A percentile compares a stretch with the other conserved stretches of the same genome.
Conservation (phyloP, 331 rosid genomes). For the Rosa hybrid region DNA sequence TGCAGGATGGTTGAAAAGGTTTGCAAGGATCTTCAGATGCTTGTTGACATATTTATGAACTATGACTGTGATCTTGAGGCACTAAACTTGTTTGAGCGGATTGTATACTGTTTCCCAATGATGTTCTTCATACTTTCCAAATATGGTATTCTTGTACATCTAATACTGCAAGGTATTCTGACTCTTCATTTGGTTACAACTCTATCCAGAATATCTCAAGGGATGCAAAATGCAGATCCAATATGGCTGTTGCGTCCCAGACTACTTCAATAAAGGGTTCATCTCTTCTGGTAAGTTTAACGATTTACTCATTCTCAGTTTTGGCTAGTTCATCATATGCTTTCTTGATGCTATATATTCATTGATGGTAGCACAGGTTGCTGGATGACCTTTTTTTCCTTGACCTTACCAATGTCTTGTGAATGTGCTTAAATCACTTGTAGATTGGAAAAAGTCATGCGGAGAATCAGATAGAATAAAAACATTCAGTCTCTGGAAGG, state of each 20-base stretch:
- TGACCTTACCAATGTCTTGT: slow-evolving; percentile 77
- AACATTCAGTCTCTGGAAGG: slow-evolving; percentile 40
- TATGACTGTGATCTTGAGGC: slow-evolving; percentile 85
- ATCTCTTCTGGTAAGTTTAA: slow-evolving; percentile 86
- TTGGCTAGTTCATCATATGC: slow-evolving; percentile 24
- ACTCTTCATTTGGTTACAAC: slow-evolving; percentile 68
- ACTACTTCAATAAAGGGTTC: slow-evolving; percentile 81
- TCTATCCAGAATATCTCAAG: slow-evolving; percentile 90
- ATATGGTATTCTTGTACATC: slow-evolving; percentile 11
- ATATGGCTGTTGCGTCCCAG: slow-evolving; percentile 67
- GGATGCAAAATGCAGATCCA: slow-evolving; percentile 71
- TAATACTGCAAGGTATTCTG: slow-evolving; percentile 27
- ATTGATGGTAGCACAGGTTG: slow-evolving; percentile 15
- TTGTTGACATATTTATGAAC: slow-evolving; percentile 95
- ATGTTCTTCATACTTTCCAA: slow-evolving; percentile 16
- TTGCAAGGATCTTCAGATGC: slow-evolving; percentile 95
- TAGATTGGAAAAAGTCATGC: slow-evolving; percentile 84
- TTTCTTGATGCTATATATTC: slow-evolving; percentile 17
- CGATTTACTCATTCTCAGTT: slow-evolving; percentile 23
- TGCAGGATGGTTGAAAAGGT: slow-evolving; percentile 96
- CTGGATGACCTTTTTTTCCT: slow-evolving; percentile 31
- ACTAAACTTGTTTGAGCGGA: slow-evolving; percentile 54
- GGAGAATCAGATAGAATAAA: slow-evolving; percentile 53
- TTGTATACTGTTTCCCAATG: slow-evolving; percentile 52
- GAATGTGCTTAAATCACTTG: slow-evolving; percentile 90